Conservation (phyloP, 176 grass and related monocot species). For the Pontederia paniculata region DNA sequence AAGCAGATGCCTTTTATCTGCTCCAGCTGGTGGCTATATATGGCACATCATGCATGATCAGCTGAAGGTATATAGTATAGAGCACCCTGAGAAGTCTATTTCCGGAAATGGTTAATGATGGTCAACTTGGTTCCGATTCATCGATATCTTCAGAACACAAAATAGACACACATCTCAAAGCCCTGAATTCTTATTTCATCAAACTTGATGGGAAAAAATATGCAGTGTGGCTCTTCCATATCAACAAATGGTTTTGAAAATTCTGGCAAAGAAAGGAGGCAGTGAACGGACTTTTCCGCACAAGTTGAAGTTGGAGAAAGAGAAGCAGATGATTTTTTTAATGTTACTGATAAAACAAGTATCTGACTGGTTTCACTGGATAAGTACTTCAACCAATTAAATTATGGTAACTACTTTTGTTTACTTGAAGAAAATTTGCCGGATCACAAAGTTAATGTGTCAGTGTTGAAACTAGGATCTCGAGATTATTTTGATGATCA, state of each 20-base stretch:
- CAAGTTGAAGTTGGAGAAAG: slow-evolving; percentile 2
- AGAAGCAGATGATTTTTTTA: slow-evolving; percentile 11
- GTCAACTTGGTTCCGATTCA: slow-evolving; percentile 5
- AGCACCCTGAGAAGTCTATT: slow-evolving; percentile 8
- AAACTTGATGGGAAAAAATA: slow-evolving; percentile 12
- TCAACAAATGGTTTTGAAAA: not conserved
- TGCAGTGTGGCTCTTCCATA: slow-evolving; percentile 9
- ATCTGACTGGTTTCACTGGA: slow-evolving; percentile 16
- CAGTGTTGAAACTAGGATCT: no score
- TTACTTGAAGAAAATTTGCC: slow-evolving; percentile 1
- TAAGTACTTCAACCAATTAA: slow-evolving; percentile 20
- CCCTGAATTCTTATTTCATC: slow-evolving; percentile 38
- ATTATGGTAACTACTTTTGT: slow-evolving; percentile 21
- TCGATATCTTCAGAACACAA: slow-evolving; percentile 8
- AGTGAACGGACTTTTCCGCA: not conserved
- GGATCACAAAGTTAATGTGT: not conserved
- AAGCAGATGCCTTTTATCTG: not conserved
- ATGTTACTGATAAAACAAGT: slow-evolving; percentile 6
- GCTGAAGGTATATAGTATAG: slow-evolving; percentile 19
- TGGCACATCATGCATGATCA: not conserved
- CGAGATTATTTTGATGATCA: no score
- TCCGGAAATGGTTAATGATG: slow-evolving; percentile 9
- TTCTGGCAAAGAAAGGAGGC: not conserved
- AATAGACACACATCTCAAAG: slow-evolving; percentile 22
- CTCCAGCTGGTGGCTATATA: not conserved